Evolutionary conservation across 345 rosid genomes (phyloP).

Genomic region (Gossypium raimondii): DNA sequence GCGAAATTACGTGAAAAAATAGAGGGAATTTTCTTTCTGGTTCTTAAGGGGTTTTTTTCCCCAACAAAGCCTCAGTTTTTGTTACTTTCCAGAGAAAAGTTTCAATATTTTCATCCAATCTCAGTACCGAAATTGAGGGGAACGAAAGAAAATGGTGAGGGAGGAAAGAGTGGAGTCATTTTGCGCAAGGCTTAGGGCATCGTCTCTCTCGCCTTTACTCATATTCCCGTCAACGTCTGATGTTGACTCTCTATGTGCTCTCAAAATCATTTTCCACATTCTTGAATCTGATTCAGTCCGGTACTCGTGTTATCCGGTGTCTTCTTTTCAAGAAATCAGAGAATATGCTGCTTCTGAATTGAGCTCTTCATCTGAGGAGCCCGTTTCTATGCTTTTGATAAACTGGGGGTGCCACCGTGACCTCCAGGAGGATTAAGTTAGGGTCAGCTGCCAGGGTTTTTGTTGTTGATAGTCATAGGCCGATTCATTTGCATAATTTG

Average conservation of each 20-base stretch:
- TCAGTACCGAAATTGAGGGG: constrained; percentile 18
- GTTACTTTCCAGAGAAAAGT: neutral
- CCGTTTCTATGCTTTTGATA: constrained; percentile 57
- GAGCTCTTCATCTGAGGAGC: constrained; percentile 38
- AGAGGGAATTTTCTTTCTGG: neutral
- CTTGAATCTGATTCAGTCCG: constrained; percentile 89
- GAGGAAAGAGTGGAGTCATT: constrained; percentile 64
- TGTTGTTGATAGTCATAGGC: constrained; percentile 91
- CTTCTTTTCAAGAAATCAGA: constrained; percentile 76
- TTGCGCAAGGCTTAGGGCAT: constrained; percentile 58
- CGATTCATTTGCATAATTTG: constrained; percentile 86
- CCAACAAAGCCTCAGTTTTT: neutral
- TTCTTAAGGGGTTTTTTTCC: neutral
- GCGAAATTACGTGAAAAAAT: neutral
- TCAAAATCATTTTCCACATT: constrained; percentile 71
- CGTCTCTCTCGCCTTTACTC: constrained; percentile 61
- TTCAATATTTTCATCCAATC: neutral
- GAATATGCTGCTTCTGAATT: constrained; percentile 59
- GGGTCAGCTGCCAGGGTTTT: constrained; percentile 64
- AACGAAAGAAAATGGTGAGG: constrained; percentile 55
- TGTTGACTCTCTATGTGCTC: constrained; percentile 86
- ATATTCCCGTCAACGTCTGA: constrained; percentile 92
- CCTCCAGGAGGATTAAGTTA: constrained; percentile 42
- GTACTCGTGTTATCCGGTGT: constrained; percentile 91
- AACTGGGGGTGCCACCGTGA: constrained; percentile 98